Conservation (phyloP, 352 stramenopile genomes). For the Pythium brachiatum region DNA sequence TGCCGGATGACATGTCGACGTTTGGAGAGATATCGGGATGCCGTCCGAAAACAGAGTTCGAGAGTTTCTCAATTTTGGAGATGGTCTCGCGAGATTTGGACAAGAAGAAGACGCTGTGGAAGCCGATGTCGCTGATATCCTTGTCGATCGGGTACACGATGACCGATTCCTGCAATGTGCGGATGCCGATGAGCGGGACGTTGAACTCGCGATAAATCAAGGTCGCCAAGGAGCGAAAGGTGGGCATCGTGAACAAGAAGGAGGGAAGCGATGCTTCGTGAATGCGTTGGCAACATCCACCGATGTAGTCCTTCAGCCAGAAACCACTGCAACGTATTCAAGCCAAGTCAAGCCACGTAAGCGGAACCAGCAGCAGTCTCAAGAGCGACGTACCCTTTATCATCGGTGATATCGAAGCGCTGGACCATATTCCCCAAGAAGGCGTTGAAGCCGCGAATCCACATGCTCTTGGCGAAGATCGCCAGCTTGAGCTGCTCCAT, state of each 20-base stretch:
- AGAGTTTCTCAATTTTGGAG: conserved; percentile 59
- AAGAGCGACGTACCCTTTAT: conserved; percentile 35
- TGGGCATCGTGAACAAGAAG: conserved; percentile 50
- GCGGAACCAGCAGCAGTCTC: too few relatives aligned
- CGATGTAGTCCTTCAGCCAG: conserved; percentile 67
- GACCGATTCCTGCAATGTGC: conserved; percentile 50
- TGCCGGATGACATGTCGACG: conserved; percentile 28
- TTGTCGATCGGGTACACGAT: conserved; percentile 53
- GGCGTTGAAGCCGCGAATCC: conserved; percentile 66
- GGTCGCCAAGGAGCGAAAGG: conserved; percentile 45
- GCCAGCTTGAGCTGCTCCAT: conserved; percentile 72
- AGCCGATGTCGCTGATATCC: conserved; percentile 38
- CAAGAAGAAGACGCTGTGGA: conserved; percentile 67
- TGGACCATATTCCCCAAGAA: conserved; percentile 79
- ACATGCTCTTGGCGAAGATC: conserved; percentile 70
- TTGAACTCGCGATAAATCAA: conserved; percentile 69
- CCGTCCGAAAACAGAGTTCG: conserved; percentile 35
- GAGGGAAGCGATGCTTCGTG: conserved; percentile 51
- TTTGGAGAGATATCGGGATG: conserved; percentile 52
- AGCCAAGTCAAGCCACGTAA: background rate
- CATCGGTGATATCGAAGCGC: conserved; percentile 40
- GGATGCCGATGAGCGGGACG: conserved; percentile 50
- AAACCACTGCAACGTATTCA: conserved; percentile 30
- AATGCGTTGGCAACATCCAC: conserved; percentile 52
- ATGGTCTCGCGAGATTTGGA: conserved; percentile 43